Evolutionary conservation across 805 yeast species (phyloP), one percentile per base, ranked within the genome.

Genomic region (Metschnikowia shivogae): DNA sequence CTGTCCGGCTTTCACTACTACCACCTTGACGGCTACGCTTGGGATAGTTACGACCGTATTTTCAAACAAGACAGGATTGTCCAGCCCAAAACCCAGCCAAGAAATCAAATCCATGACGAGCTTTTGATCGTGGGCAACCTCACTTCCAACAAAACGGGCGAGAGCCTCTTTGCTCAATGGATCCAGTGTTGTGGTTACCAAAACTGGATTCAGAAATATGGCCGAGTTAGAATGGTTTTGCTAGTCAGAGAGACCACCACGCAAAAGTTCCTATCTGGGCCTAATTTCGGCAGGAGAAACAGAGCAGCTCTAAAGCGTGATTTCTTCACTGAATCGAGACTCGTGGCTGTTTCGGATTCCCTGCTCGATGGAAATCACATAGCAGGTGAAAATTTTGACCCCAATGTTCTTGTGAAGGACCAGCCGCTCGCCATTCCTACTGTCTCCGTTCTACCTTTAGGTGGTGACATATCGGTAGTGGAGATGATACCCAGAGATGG

Each of bases 151-250:
- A 58, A 68, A 7, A 74, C 73, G 47, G 86, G 85, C 10, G 93
- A 84, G 59, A 80, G 84, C 41, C 72, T 87, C 13, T 62, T 85
- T 22, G 81, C 85, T 45, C 96, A 88, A 64, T 85, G 89, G 81
- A 61, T 85, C 28, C 76, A 75, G 48, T 85, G 95, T 62, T 67
- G 82, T 26, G 81, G 77, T 0, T 74, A 82, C 58, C 70, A 75
- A 39, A 86, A 85, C 57, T 88, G 96, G 96, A 60, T 87, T 7
- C 83, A 81, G 50, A 70, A 72, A 53, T 85, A 75, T 62, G 76
- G 95, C 7, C 74, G 84, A 39, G 90, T 89, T 2, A 73, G 87
- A 49, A 78, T 88, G 82, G 65, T 90, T 20, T 63, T 85, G 12
- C 79, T 90, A 81, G 70, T 83, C 17, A 80, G 82, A 3, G 78